These are phyloP conservation scores for Teunomyces kruisii DNA, from an alignment of 805 yeast genomes.

Conservation along the genomic window DNA sequence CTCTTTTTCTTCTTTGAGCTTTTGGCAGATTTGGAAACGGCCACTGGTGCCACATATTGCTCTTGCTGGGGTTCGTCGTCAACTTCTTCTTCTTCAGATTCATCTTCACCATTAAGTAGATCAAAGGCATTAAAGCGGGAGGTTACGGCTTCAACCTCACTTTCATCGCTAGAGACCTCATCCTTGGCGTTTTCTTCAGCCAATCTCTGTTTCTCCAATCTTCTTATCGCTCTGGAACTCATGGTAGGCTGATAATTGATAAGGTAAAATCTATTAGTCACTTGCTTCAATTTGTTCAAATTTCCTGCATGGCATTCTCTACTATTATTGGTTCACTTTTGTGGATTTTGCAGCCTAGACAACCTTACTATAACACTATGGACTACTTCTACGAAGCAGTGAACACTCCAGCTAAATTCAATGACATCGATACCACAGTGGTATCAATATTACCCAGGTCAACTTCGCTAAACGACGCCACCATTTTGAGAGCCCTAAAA, in stretches of 20 bases:
- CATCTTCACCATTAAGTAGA: constrained; percentile 33
- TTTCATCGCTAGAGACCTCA: constrained; percentile 12
- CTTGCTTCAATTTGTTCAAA: neutral
- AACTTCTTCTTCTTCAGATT: constrained; percentile 17
- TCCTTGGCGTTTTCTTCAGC: constrained; percentile 13
- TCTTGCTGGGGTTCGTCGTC: constrained; percentile 17
- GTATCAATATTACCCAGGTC: neutral
- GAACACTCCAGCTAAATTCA: neutral
- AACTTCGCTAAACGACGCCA: neutral
- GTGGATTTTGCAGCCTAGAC: constrained; percentile 3
- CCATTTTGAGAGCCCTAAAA: neutral
- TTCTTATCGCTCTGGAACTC: constrained; percentile 28
- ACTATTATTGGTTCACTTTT: neutral
- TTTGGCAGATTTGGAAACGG: constrained; percentile 20
- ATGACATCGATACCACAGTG: neutral
- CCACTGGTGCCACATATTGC: constrained; percentile 14
- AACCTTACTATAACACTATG: neutral
- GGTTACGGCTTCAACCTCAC: constrained; percentile 12
- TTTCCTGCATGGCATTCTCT: neutral
- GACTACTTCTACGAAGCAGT: neutral
- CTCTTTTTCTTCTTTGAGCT: constrained; percentile 17
- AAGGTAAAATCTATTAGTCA: neutral
- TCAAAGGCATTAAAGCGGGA: constrained; percentile 46
- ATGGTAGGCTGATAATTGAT: constrained; percentile 8
- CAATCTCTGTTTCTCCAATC: constrained; percentile 22